phyloP scores from a whole-genome alignment of 164 flowering plant genomes.

The Piper betle region DNA sequence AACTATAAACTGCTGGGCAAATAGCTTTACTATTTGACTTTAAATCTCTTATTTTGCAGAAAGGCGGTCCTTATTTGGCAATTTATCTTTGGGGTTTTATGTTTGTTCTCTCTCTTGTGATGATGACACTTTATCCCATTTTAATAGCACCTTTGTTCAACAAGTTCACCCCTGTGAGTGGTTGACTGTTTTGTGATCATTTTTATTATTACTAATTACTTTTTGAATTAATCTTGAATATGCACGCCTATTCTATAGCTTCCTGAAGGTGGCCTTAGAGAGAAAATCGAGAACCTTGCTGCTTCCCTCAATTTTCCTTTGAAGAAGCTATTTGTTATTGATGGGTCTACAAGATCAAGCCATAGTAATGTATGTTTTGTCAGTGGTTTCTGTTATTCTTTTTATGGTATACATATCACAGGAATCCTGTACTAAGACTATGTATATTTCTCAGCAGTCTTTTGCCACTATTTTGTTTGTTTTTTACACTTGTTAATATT shows the following conservation, averaged over 20 bases:
- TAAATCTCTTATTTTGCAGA: conserved; percentile 34
- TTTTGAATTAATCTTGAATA: neutral
- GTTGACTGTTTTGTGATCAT: neutral
- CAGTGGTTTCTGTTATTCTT: neutral
- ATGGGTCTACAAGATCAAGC: conserved; percentile 99
- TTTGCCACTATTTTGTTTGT: too few relatives aligned
- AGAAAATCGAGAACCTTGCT: conserved; percentile 79
- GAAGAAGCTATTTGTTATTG: conserved; percentile 91
- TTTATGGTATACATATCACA: neutral
- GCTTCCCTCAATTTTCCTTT: conserved; percentile 84
- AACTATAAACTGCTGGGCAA: neutral
- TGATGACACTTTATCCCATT: conserved; percentile 92
- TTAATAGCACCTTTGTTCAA: conserved; percentile 97
- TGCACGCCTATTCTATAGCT: conserved; percentile 28
- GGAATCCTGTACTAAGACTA: too few relatives aligned
- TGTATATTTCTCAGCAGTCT: neutral
- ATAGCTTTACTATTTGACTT: neutral
- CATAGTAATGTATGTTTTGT: conserved; percentile 88
- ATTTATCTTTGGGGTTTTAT: conserved; percentile 94
- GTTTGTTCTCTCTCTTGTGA: conserved; percentile 76
- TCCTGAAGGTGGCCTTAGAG: conserved; percentile 74
- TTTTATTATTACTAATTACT: neutral
- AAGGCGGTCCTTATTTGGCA: conserved; percentile 96
- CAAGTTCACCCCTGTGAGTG: conserved; percentile 92
- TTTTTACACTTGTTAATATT: too few relatives aligned